phyloP scores from a whole-genome alignment of 257 asterid species.

The Phtheirospermum japonicum region DNA sequence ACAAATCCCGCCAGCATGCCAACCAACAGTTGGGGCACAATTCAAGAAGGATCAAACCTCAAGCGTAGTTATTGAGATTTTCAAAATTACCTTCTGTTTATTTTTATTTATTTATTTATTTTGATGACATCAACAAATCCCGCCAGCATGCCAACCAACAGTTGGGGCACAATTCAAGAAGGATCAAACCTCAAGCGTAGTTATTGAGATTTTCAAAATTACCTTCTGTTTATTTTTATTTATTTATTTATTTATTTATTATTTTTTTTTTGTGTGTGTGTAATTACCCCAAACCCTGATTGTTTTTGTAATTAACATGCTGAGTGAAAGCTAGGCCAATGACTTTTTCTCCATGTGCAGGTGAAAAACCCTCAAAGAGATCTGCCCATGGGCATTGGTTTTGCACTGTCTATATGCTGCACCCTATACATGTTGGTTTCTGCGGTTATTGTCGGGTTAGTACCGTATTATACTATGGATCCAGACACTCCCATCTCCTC shows the following conservation, averaged over 20 bases:
- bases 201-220: not conserved
- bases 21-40: too few species aligned
- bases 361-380: constrained; percentile 90
- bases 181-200: not conserved
- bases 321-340: constrained; percentile 13
- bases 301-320: not conserved
- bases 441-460: constrained; percentile 81
- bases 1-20: too few species aligned
- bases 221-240: not conserved
- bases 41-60: not conserved
- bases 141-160: too few species aligned
- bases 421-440: constrained; percentile 83
- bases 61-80: not conserved
- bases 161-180: not conserved
- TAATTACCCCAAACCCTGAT: not conserved
- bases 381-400: constrained; percentile 76
- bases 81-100: not conserved
- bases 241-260: too few species aligned
- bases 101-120: too few species aligned
- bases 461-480: constrained; percentile 86
- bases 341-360: constrained; percentile 35
- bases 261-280: too few species aligned
- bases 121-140: too few species aligned
- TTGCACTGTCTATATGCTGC: constrained; percentile 76
- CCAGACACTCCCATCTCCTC: constrained; percentile 93